phyloP scores from a whole-genome alignment of 305 asterid species.

The Fraxinus nigra region DNA sequence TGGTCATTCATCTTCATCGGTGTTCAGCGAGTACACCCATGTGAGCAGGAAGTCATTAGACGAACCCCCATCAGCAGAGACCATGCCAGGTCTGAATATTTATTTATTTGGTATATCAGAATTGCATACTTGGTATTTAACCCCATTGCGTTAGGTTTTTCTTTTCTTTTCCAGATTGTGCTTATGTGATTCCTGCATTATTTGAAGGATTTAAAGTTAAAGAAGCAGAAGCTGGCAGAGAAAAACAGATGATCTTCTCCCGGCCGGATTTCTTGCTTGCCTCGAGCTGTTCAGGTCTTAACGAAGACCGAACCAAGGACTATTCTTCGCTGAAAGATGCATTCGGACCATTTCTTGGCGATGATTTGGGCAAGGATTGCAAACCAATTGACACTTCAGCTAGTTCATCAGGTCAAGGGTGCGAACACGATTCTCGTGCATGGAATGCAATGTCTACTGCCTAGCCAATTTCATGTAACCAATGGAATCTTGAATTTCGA shows the following conservation, averaged over 20 bases:
- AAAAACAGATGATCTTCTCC: conserved; percentile 30
- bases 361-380: conserved; percentile 31
- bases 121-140: neutral
- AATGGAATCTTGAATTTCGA: conserved; percentile 18
- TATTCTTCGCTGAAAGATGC: conserved; percentile 34
- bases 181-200: conserved; percentile 4
- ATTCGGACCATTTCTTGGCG: conserved; percentile 31
- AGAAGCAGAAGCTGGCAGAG: conserved; percentile 34
- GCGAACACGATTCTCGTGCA: conserved; percentile 26
- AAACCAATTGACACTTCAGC: conserved; percentile 17
- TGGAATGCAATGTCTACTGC: conserved; percentile 35
- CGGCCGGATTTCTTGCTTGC: conserved; percentile 48
- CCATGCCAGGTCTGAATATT: conserved; percentile 30
- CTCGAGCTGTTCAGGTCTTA: conserved; percentile 33
- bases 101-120: neutral
- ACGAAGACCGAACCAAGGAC: conserved; percentile 23
- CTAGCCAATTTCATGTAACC: conserved; percentile 20
- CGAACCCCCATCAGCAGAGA: conserved; percentile 38
- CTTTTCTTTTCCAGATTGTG: neutral
- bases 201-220: conserved; percentile 42
- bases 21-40: conserved; percentile 49
- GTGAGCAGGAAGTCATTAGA: conserved; percentile 44
- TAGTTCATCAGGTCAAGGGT: conserved; percentile 25
- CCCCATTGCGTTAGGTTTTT: neutral
- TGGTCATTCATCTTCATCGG: conserved; percentile 45